These are phyloP conservation scores for Neltuma alba DNA, from an alignment of 306 rosid genomes.

Conservation along the genomic window DNA sequence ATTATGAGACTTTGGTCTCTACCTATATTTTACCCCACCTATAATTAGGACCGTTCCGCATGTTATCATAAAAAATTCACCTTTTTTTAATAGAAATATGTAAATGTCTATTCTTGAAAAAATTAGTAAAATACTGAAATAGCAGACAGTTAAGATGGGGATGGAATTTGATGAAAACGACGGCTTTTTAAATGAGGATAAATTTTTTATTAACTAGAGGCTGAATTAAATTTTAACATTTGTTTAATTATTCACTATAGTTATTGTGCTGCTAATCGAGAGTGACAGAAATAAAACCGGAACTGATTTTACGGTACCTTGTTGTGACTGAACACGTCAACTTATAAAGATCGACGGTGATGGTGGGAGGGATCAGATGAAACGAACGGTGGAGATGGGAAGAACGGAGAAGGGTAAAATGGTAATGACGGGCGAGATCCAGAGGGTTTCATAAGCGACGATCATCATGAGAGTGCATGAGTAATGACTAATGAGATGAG, in stretches of 20 bases:
- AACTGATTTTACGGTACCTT: background rate
- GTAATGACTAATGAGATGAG: background rate
- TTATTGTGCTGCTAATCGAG: background rate
- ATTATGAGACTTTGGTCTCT: too few species aligned
- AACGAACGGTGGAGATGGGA: background rate
- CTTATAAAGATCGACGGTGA: background rate
- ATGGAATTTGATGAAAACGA: too few species aligned
- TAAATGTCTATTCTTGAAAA: too few species aligned
- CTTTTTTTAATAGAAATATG: too few species aligned
- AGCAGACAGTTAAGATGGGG: too few species aligned
- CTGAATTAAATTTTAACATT: too few species aligned
- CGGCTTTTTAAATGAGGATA: too few species aligned
- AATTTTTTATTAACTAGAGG: too few species aligned
- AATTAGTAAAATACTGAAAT: too few species aligned
- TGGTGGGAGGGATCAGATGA: background rate
- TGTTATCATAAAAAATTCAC: too few species aligned
- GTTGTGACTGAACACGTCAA: background rate
- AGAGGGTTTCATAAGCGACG: background rate
- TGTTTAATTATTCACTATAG: background rate
- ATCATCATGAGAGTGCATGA: background rate
- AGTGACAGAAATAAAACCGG: background rate
- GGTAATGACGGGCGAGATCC: background rate
- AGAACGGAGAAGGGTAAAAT: constrained; percentile 9
- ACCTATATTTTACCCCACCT: too few species aligned
- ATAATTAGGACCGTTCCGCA: too few species aligned